These are phyloP conservation scores for Telopea speciosissima DNA, from an alignment of 177 flowering plant species.

Conservation along the genomic window DNA sequence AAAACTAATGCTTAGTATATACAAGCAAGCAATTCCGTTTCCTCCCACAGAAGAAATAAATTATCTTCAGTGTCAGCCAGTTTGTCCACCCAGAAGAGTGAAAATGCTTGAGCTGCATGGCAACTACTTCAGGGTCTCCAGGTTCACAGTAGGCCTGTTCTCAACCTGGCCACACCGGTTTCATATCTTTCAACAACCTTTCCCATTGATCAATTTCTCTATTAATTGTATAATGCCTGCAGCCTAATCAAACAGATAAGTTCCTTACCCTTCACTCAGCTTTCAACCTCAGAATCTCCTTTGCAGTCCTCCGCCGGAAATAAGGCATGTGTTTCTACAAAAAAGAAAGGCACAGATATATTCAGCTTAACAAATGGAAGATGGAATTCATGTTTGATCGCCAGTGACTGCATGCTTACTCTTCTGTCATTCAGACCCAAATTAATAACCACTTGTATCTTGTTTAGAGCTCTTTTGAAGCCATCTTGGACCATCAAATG, in stretches of 20 bases:
- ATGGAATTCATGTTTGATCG: neutral
- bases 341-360: neutral
- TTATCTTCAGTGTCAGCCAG: neutral
- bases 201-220: neutral
- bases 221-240: neutral
- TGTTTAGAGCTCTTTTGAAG: no score
- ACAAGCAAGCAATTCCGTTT: neutral
- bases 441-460: no score
- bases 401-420: no score
- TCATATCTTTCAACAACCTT: neutral
- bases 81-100: neutral
- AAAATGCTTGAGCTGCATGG: neutral
- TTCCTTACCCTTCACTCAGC: conserved; percentile 44
- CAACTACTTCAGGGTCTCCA: neutral
- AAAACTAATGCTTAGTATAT: neutral
- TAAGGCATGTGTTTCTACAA: conserved; percentile 83
- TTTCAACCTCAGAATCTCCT: conserved; percentile 69
- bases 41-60: neutral
- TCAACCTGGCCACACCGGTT: neutral
- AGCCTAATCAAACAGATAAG: neutral
- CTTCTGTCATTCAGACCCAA: no score
- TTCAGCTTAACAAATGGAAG: neutral
- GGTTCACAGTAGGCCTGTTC: neutral
- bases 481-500: no score
- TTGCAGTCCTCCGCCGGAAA: conserved; percentile 74